These are phyloP conservation scores for Wallacemonas sp. DNA, from an alignment of 208 protist species.

Conservation along the genomic window DNA sequence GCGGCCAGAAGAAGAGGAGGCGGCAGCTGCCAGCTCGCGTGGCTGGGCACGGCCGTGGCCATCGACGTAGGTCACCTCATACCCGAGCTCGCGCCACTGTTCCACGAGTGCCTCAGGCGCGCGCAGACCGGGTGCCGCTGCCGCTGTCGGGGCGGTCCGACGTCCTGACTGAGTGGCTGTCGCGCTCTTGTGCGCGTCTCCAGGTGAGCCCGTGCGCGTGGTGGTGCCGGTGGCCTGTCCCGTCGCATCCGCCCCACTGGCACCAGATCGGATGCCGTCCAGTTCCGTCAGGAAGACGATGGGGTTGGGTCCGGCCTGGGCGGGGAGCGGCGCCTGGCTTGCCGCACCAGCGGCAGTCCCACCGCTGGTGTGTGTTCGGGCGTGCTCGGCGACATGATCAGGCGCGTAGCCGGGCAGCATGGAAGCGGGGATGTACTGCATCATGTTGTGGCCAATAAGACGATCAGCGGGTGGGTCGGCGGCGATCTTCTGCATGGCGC, in stretches of 20 bases:
- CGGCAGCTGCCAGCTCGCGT: no score
- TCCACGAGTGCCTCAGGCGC: constrained; percentile 26
- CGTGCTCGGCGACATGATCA: constrained; percentile 21
- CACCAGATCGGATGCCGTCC: background rate
- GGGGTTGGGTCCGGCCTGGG: constrained; percentile 18
- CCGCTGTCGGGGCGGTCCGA: background rate
- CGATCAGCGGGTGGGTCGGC: constrained; percentile 87
- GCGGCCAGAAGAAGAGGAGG: no score
- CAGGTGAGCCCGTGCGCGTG: background rate
- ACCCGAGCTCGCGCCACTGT: constrained; percentile 78
- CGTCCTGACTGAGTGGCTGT: background rate
- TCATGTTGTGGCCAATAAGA: constrained; percentile 65
- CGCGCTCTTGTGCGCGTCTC: background rate
- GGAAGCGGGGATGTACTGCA: constrained; percentile 79
- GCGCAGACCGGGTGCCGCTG: no score
- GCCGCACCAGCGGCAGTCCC: no score
- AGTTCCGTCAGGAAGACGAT: constrained; percentile 37
- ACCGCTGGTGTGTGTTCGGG: background rate
- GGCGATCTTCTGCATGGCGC: constrained; percentile 68
- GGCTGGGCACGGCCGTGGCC: constrained; percentile 11
- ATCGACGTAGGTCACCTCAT: constrained; percentile 68
- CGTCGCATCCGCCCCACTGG: background rate
- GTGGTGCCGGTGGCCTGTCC: background rate
- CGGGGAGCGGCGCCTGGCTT: no score
- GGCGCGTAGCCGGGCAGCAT: constrained; percentile 43